phyloP scores from a whole-genome alignment of 169 alveolate species.

The Eimeria zaria region DNA sequence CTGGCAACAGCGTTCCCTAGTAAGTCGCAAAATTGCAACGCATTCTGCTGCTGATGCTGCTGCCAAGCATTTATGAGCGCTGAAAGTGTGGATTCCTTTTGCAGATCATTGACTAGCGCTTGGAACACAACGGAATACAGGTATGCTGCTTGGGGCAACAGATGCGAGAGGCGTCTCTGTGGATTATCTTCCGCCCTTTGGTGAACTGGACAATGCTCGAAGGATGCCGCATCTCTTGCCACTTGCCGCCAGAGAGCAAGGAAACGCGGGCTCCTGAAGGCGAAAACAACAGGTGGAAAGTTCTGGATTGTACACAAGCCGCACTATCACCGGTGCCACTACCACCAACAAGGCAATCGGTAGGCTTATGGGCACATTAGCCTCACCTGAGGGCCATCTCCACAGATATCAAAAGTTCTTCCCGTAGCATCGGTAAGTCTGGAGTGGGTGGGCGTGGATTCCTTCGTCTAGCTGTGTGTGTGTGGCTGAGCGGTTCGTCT shows the following conservation, averaged over 20 bases:
- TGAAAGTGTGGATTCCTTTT: neutral
- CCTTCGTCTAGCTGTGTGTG: neutral
- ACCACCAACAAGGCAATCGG: neutral
- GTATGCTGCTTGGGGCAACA: conserved; percentile 40
- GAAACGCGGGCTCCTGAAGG: conserved; percentile 26
- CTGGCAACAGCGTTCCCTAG: conserved; percentile 1
- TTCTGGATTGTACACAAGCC: neutral
- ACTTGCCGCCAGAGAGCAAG: conserved; percentile 43
- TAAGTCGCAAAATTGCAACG: neutral
- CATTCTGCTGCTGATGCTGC: conserved; percentile 32
- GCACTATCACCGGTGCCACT: neutral
- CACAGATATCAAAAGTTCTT: conserved; percentile 1
- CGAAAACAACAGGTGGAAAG: neutral
- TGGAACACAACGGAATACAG: conserved; percentile 35
- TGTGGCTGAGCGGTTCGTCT: neutral
- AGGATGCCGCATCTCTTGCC: neutral
- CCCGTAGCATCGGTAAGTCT: conserved; percentile 1
- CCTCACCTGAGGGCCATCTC: conserved; percentile 33
- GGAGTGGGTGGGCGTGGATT: conserved; percentile 7
- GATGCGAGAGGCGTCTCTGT: neutral
- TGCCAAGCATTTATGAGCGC: conserved; percentile 9
- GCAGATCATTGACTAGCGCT: conserved; percentile 39
- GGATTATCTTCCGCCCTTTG: neutral
- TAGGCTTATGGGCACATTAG: neutral
- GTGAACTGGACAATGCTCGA: neutral